Conservation (phyloP, 139 green algal species). For the Tetraselmis striata region DNA sequence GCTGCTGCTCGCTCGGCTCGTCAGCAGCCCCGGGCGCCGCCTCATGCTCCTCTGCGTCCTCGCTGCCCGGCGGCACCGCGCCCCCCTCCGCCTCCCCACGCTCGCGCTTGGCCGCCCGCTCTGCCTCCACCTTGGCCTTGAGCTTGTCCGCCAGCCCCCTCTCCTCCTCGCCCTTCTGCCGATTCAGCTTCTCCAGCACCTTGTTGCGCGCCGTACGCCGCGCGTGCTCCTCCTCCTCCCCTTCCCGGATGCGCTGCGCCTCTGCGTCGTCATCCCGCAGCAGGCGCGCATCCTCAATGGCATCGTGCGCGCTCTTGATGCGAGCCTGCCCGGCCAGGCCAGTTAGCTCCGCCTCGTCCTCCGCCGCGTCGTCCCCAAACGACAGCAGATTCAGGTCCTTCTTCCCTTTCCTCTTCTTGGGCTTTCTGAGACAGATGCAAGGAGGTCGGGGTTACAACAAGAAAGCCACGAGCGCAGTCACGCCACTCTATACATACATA, state of each 20-base stretch:
- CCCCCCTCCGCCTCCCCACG: slow-evolving; percentile 20
- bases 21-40: background rate
- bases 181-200: background rate
- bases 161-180: background rate
- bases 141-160: slow-evolving; percentile 8
- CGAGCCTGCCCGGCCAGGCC: slow-evolving; percentile 13
- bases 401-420: slow-evolving; percentile 36
- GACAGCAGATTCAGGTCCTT: slow-evolving; percentile 82
- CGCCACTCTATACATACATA: background rate
- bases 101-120: slow-evolving; percentile 24
- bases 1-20: background rate
- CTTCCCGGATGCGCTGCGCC: background rate
- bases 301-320: slow-evolving; percentile 65
- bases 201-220: background rate
- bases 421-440: background rate
- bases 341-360: slow-evolving; percentile 46
- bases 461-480: slow-evolving; percentile 10
- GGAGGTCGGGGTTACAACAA: too few species aligned
- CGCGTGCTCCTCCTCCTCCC: background rate
- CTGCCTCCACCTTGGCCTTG: slow-evolving; percentile 5
- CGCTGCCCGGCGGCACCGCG: slow-evolving; percentile 10
- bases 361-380: slow-evolving; percentile 70
- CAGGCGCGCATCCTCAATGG: slow-evolving; percentile 40
- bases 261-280: slow-evolving; percentile 4
- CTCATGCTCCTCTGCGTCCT: background rate